Base-by-base conservation (phyloP, 768 basidiomycete genomes). In the Rhizopogon vulgaris region DNA sequence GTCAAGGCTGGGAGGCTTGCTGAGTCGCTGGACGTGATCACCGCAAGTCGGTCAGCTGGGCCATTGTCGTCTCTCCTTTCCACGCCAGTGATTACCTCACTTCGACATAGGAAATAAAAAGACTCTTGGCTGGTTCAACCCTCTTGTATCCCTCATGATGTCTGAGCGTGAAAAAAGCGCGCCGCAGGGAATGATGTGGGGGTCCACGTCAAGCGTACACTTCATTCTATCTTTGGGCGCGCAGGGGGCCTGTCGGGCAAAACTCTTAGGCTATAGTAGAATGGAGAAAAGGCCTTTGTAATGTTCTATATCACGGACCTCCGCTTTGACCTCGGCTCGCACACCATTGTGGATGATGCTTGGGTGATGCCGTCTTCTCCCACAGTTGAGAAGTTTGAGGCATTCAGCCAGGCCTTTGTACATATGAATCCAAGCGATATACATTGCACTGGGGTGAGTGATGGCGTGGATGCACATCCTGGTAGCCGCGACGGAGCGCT, bases 401-500 rank as follows among this genome's bases (percentile, higher is more conserved):
- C 27, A 17, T 51, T 34, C 34, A 34, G 27, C 12, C 4, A 49
- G 32, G 17, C 27, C 12, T 32, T 0, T 18, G 2, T 5, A 2
- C 28, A 34, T 34, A 2, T 49, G 30, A 18, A 3, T 2, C 11
- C 17, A 15, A 7, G 17, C 11, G n/a, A 45, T 11, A 62, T 30
- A 11, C 32, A n/a, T 40, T 57, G 14, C 27, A 52, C 70, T 37
- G 8, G 38, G 6, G 60, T 68, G 0, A 57, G 50, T 5, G 58
- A 60, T 2, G 72, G 71, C 70, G 1, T 84, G 80, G 83, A 74
- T 75, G 42, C 68, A 75, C 49, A 69, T 82, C 25, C 60, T 83
- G 1, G 81, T 80, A 4, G 66, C 68, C 6, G 57, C 79, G 28
- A 72, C 71, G 2, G 83, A 83, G 59, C 73, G 79, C 37, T 80